These are phyloP conservation scores for Trypanosoma boissoni DNA, from an alignment of 208 protist species.

Conservation along the genomic window DNA sequence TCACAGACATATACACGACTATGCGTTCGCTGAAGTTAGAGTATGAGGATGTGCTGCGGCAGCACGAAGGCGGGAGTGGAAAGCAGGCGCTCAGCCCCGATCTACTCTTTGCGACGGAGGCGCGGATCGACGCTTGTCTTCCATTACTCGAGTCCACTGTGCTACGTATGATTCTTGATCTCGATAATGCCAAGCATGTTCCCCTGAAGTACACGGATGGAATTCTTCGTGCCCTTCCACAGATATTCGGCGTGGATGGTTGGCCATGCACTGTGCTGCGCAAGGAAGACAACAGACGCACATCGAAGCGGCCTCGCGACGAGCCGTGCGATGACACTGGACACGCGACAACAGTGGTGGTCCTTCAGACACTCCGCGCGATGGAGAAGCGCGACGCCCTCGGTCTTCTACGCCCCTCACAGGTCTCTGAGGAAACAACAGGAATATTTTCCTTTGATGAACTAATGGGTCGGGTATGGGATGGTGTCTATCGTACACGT, in stretches of 20 bases:
- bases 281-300: not conserved
- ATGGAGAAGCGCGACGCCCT: constrained; percentile 23
- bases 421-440: no score
- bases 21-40: constrained; percentile 19
- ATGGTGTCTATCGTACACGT: constrained; percentile 30
- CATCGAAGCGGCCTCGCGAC: not conserved
- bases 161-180: constrained; percentile 18
- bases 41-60: constrained; percentile 22
- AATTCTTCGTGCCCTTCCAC: constrained; percentile 18
- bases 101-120: constrained; percentile 1
- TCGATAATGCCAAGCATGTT: constrained; percentile 9
- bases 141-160: constrained; percentile 16
- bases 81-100: not conserved
- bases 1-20: constrained; percentile 30
- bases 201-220: constrained; percentile 24
- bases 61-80: constrained; percentile 5
- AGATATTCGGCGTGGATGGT: constrained; percentile 29
- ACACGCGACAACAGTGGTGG: constrained; percentile 24
- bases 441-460: constrained; percentile 33
- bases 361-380: constrained; percentile 16
- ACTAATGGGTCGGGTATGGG: constrained; percentile 41
- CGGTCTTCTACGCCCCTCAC: constrained; percentile 2
- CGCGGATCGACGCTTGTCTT: constrained; percentile 16
- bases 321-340: constrained; percentile 2
- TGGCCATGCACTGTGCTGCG: constrained; percentile 47